phyloP scores from a whole-genome alignment of 1,139 yeast genomes.

The Candida sp. region DNA sequence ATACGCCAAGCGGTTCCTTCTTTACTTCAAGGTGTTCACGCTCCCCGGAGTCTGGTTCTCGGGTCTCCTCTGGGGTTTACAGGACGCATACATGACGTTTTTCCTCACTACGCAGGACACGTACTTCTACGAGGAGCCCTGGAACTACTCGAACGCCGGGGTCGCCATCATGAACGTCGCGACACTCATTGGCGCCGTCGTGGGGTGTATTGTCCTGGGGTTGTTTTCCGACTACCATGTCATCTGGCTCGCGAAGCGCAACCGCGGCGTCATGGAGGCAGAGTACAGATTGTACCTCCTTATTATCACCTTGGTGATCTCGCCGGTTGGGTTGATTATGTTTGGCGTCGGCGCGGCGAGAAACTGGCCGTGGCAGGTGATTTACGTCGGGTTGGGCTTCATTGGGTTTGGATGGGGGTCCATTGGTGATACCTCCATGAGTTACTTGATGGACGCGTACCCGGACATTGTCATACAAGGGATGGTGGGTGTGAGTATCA shows the following conservation, averaged over 20 bases:
- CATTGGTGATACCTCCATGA: slow-evolving; percentile 75
- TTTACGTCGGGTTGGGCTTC: slow-evolving; percentile 68
- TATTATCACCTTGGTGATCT: slow-evolving; percentile 65
- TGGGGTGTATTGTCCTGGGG: slow-evolving; percentile 85
- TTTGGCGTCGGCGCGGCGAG: slow-evolving; percentile 83
- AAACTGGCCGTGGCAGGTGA: slow-evolving; percentile 63
- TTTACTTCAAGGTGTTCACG: slow-evolving; percentile 68
- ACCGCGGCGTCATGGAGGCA: slow-evolving; percentile 77
- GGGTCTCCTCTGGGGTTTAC: slow-evolving; percentile 85
- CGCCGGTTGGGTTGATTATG: slow-evolving; percentile 77
- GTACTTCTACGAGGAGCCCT: slow-evolving; percentile 69
- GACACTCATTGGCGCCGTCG: slow-evolving; percentile 76
- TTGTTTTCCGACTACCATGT: slow-evolving; percentile 74
- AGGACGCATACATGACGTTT: slow-evolving; percentile 81
- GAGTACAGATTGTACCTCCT: slow-evolving; percentile 79
- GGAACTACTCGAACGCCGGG: slow-evolving; percentile 64
- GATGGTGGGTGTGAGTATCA: slow-evolving; percentile 85
- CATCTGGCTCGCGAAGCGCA: slow-evolving; percentile 70
- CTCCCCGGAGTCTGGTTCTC: slow-evolving; percentile 86
- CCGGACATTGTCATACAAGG: slow-evolving; percentile 82
- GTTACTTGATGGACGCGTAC: slow-evolving; percentile 71
- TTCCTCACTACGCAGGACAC: slow-evolving; percentile 83
- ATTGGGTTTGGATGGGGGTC: slow-evolving; percentile 80
- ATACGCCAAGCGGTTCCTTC: slow-evolving; percentile 58
- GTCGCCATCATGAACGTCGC: slow-evolving; percentile 89